Conservation (phyloP, 768 basidiomycete genomes). For the Leccinum obscurum region DNA sequence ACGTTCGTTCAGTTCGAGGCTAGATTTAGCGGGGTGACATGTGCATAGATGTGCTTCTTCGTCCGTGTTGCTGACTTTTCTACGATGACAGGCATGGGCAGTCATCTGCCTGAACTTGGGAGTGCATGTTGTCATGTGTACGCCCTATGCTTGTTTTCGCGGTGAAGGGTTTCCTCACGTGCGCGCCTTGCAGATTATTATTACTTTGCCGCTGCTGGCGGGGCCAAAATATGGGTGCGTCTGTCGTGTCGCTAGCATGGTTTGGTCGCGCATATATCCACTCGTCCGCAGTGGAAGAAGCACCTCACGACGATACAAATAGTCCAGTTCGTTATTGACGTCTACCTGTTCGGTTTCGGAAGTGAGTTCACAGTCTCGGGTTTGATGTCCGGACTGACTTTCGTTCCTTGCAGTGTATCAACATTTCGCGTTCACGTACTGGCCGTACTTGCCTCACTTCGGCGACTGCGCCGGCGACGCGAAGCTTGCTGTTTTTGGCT, state of each 20-base stretch:
- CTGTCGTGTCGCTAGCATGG: background rate
- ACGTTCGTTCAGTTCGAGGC: conserved; percentile 92
- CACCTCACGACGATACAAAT: conserved; percentile 30
- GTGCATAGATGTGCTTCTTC: background rate
- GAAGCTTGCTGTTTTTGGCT: conserved; percentile 16
- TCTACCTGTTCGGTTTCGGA: conserved; percentile 22
- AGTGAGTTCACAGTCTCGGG: conserved; percentile 14
- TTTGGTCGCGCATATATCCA: conserved; percentile 1
- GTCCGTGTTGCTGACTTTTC: conserved; percentile 3
- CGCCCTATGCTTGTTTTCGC: conserved; percentile 31
- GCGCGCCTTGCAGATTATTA: conserved; percentile 76
- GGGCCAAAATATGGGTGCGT: conserved; percentile 26
- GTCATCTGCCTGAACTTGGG: conserved; percentile 82
- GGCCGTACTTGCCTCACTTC: conserved; percentile 24
- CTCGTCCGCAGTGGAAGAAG: conserved; percentile 27
- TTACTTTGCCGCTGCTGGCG: conserved; percentile 92
- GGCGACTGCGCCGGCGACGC: conserved; percentile 28
- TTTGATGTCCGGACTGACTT: background rate
- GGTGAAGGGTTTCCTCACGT: background rate
- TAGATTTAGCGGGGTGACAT: conserved; percentile 74
- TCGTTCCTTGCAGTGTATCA: conserved; percentile 22
- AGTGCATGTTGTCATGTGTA: conserved; percentile 97
- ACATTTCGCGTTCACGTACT: conserved; percentile 29
- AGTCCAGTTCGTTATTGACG: conserved; percentile 24
- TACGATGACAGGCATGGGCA: conserved; percentile 73